phyloP scores from a whole-genome alignment of 208 protist genomes.

The Leishmania martiniquensis region DNA sequence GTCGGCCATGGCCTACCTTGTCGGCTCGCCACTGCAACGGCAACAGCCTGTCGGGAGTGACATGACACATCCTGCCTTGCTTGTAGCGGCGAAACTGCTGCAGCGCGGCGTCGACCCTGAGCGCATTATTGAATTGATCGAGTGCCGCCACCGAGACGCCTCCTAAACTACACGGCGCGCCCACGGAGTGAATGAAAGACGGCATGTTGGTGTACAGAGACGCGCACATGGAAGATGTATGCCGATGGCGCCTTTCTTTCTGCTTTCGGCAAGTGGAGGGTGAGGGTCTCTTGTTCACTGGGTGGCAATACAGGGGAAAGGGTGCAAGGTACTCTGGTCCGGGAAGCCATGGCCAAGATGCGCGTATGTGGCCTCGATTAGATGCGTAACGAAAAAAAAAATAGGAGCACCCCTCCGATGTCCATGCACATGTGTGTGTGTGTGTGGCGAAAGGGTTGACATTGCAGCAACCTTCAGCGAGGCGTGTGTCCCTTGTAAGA shows the following conservation, averaged over 20 bases:
- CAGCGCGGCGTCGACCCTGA: constrained; percentile 65
- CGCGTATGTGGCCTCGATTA: background rate
- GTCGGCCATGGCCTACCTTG: constrained; percentile 60
- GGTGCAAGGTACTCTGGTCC: background rate
- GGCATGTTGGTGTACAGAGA: background rate
- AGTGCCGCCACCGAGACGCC: constrained; percentile 16
- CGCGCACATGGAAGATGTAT: background rate
- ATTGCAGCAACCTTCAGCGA: background rate
- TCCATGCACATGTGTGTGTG: background rate
- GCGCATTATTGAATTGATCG: constrained; percentile 65
- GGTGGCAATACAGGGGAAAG: background rate
- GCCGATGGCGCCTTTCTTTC: background rate
- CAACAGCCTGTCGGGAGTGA: constrained; percentile 37
- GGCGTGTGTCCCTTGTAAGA: background rate
- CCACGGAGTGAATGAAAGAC: background rate
- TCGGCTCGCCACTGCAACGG: constrained; percentile 70
- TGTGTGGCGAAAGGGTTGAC: background rate
- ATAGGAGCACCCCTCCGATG: background rate
- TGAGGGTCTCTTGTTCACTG: background rate
- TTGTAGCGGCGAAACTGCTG: constrained; percentile 49
- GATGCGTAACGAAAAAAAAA: background rate
- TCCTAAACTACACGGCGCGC: background rate
- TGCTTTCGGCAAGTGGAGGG: background rate
- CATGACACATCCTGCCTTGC: constrained; percentile 23
- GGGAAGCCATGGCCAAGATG: background rate